A percentile compares a stretch with the other conserved stretches of the same genome.
Evolutionary conservation across 768 basidiomycete species (phyloP).

Genomic region (Crassisporium funariophilum): DNA sequence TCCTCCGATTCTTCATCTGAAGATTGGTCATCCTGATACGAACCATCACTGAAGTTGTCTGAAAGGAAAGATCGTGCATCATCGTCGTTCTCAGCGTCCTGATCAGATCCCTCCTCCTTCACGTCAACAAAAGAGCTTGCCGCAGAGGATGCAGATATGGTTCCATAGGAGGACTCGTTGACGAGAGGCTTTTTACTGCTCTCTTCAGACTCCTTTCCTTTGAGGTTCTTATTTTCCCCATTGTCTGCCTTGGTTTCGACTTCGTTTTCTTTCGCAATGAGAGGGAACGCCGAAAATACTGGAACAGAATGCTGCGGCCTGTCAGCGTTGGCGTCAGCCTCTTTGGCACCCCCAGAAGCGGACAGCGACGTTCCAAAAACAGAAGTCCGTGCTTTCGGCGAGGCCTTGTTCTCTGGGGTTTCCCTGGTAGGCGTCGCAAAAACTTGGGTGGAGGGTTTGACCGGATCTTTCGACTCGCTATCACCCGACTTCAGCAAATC

Average conservation of each 20-base stretch:
- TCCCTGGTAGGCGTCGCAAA: conserved; percentile 1
- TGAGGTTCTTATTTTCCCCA: conserved; percentile 1
- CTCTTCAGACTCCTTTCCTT: too few relatives aligned
- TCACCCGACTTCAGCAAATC: conserved; percentile 54
- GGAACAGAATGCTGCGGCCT: not conserved
- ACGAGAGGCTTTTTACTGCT: too few relatives aligned
- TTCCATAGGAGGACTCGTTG: conserved; percentile 15
- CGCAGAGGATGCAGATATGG: conserved; percentile 20
- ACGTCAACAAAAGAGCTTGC: conserved; percentile 28
- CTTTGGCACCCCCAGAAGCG: not conserved
- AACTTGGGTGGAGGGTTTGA: conserved; percentile 4
- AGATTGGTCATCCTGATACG: conserved; percentile 12
- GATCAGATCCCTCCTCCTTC: conserved; percentile 34
- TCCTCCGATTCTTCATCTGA: conserved; percentile 24
- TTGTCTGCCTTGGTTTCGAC: not conserved
- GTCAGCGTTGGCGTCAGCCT: not conserved
- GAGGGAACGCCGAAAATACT: conserved; percentile 2
- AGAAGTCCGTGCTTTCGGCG: conserved; percentile 8
- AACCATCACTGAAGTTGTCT: conserved; percentile 16
- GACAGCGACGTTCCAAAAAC: conserved; percentile 12
- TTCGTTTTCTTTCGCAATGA: conserved; percentile 6
- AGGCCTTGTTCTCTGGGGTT: conserved; percentile 3
- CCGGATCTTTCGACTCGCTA: conserved; percentile 17
- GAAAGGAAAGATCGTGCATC: conserved; percentile 27
- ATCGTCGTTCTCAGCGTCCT: conserved; percentile 21